Evolutionary conservation across 2,329 filamentous ascomycete species (phyloP), one percentile per base, ranked within the genome.

Genomic region (Penicillium oxalicum): DNA sequence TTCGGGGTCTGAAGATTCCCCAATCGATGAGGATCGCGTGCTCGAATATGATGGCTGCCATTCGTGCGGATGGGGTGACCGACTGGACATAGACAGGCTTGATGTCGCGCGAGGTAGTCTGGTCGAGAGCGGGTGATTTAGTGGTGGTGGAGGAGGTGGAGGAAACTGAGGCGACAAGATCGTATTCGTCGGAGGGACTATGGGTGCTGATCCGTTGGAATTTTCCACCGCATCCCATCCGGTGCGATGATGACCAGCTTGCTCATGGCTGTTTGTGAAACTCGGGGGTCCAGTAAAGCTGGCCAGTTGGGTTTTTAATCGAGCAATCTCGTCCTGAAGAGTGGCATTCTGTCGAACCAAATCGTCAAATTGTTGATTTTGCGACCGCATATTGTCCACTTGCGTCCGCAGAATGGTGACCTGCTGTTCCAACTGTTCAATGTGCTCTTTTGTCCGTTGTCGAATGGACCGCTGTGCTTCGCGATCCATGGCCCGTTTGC

Each of bases 381-480:
- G 73, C 9, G 72, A 64, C 42, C 70, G 74, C 41, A 81, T 68
- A 40, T 80, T 77, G 38, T 71, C 72, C 40, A 81, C 74, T 26
- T 55, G 57, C 9, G 37, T 42, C 35, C 53, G 51, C 8, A 59
- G 44, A 7, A 29, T 9, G 9, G 49, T 36, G 9, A 58, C 57
- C 49, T 77, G 75, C 42, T 71, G 67, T 57, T 82, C 77, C n/a
- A 82, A 71, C 27, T 71, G 74, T 64, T 91, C 87, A 58, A 93
- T 93, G 67, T 87, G 86, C 49, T 82, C 80, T 70, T 85, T 88
- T 25, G 88, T 93, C 48, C 88, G 81, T 71, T 91, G 87, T 39
- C 88, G 79, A 51, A 94, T 93, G 35, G 87, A 88, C 42, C 88
- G 80, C 67, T 95, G 88, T 28, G 88, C 89, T 68, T 94, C 88